Evolutionary conservation across 345 rosid genomes (phyloP).

Genomic region (Brassica napus): DNA sequence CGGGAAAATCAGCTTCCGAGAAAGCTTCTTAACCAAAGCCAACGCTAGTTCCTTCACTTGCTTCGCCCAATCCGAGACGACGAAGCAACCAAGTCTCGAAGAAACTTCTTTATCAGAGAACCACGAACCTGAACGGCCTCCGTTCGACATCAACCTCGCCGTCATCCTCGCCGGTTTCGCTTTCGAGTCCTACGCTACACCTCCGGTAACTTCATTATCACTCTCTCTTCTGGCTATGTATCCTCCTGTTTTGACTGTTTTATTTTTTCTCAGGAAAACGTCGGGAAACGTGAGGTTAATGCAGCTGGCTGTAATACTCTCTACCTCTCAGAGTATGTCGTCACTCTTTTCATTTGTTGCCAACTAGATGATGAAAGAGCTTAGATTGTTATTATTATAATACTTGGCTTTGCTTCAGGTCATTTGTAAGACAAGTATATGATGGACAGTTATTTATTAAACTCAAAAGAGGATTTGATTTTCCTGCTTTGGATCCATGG

Average conservation of each 20-base stretch:
- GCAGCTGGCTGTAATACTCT: constrained; percentile 80
- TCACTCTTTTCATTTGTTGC: background rate
- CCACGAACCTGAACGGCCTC: constrained; percentile 48
- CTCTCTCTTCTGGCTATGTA: background rate
- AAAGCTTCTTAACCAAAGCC: constrained; percentile 20
- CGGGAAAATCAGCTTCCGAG: constrained; percentile 24
- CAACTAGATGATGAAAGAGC: background rate
- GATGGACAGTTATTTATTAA: constrained; percentile 83
- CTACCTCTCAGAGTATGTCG: constrained; percentile 85
- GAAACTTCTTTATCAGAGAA: background rate
- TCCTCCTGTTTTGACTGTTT: background rate
- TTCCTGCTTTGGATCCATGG: constrained; percentile 98
- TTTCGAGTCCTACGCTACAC: constrained; percentile 82
- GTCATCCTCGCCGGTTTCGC: constrained; percentile 96
- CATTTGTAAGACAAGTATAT: constrained; percentile 76
- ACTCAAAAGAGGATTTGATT: constrained; percentile 67
- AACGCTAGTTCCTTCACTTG: constrained; percentile 37
- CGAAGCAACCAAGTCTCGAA: constrained; percentile 38
- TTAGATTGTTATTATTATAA: background rate
- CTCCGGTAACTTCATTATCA: constrained; percentile 50
- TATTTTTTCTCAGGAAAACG: constrained; percentile 51
- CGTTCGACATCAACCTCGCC: constrained; percentile 89
- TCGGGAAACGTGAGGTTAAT: constrained; percentile 73
- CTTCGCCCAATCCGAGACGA: constrained; percentile 42
- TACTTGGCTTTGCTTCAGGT: constrained; percentile 44